Evolutionary conservation across 192 early-diverging fungal species (phyloP), one percentile per base, ranked within the genome.

Genomic region (Funneliformis geosporum): DNA sequence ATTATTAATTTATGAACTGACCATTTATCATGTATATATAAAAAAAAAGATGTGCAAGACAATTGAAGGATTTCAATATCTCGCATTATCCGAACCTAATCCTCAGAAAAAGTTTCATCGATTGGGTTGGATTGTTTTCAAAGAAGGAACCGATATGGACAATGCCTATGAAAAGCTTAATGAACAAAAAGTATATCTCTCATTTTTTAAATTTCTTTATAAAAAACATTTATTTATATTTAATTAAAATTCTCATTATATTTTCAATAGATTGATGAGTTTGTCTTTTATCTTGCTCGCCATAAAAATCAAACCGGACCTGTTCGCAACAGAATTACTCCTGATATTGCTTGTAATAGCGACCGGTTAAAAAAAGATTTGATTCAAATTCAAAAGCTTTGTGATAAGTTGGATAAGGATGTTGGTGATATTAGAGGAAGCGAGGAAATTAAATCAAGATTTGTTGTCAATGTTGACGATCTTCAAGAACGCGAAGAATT

Each of bases 101-200:
- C 89, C 94, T 42, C 87, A 89, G 80, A 94, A 94, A 82, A 92
- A 94, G 78, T 93, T 93, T 83, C 89, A 93, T 82, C 93, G 97
- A 18, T 88, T 96, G 76, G 97, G 96, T 12, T 99, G 97, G 97
- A 91, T 96, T 78, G 89, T 92, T 27, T 97, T 98, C 79, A 89
- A 92, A 67, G 86, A 93, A 38, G 95, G 92, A 25, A 93, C 94
- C n/a, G 93, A 97, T 80, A 88, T 97, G 83, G 89, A 92, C 14
- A 85, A 83, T 60, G 92, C 93, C 25, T 81, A 91, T 79, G 86
- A 89, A 27, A 82, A 84, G 47, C 83, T 95, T 68, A 86, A 94
- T 77, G 85, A 88, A 76, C 82, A 83, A 60, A 87, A 85, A 4
- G 84, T 84, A 40, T 42, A 23, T 25, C 27, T n/a, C 33, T 39